Conservation (phyloP, 768 basidiomycete species). For the Dentipellis sp. region DNA sequence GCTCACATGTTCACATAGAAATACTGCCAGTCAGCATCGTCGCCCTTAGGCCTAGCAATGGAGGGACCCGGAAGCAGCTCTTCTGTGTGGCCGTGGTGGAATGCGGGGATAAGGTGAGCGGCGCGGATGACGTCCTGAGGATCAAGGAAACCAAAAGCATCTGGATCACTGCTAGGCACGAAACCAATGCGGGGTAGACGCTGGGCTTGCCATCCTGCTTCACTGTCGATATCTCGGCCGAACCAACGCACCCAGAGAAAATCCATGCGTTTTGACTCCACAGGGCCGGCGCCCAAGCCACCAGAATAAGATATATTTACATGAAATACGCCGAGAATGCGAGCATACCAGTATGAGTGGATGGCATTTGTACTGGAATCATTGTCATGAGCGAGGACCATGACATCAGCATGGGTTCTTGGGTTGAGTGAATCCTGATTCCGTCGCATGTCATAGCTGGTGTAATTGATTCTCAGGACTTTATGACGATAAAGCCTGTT, state of each 20-base stretch:
- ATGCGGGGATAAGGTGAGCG: background rate
- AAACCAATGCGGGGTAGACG: slow-evolving; percentile 17
- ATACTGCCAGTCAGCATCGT: slow-evolving; percentile 23
- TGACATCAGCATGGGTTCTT: slow-evolving; percentile 24
- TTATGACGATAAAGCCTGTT: slow-evolving; percentile 24
- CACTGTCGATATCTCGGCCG: background rate
- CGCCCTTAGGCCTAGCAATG: background rate
- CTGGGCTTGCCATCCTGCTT: background rate
- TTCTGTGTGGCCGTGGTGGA: background rate
- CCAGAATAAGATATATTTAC: no score
- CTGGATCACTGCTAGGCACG: background rate
- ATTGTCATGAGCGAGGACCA: slow-evolving; percentile 14
- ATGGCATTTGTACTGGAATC: background rate
- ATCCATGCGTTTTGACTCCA: no score
- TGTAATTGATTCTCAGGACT: slow-evolving; percentile 28
- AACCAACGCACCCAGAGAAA: slow-evolving; percentile 3
- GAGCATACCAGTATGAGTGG: slow-evolving; percentile 23
- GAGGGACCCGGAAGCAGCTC: background rate
- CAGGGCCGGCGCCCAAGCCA: no score
- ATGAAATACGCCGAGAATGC: slow-evolving; percentile 21
- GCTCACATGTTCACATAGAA: slow-evolving; percentile 29
- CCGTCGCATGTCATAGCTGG: slow-evolving; percentile 33
- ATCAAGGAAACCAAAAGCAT: background rate
- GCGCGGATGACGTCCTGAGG: background rate
- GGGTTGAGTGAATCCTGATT: slow-evolving; percentile 35